phyloP scores from a whole-genome alignment of 768 basidiomycete genomes.

The Clavulina sp. region DNA sequence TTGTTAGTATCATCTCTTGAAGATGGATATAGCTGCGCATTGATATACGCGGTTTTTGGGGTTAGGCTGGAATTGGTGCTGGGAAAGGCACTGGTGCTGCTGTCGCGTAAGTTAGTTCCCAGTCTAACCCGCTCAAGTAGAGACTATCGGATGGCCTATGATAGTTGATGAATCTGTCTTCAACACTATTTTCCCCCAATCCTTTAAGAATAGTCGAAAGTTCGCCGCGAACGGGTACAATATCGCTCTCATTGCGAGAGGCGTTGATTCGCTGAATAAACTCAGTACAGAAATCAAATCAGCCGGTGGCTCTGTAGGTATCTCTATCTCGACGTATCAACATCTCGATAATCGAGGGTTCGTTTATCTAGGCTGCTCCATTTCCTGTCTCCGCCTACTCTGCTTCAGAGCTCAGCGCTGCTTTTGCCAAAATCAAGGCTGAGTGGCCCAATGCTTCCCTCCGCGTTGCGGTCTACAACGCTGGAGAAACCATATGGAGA shows the following conservation, averaged over 20 bases:
- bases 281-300: constrained; percentile 37
- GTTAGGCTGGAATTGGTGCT: constrained; percentile 24
- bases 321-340: background rate
- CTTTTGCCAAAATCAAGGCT: constrained; percentile 32
- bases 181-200: constrained; percentile 11
- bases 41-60: no score
- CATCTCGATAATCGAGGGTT: no score
- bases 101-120: constrained; percentile 21
- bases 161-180: no score
- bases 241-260: constrained; percentile 47
- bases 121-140: no score
- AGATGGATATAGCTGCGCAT: no score
- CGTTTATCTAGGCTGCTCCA: constrained; percentile 28
- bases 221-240: constrained; percentile 36
- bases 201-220: constrained; percentile 17
- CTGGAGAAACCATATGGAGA: constrained; percentile 40
- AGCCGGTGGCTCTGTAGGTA: constrained; percentile 38
- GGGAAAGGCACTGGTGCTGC: constrained; percentile 24
- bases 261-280: constrained; percentile 31
- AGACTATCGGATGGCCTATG: no score
- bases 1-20: no score
- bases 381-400: constrained; percentile 34
- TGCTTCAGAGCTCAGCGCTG: constrained; percentile 24
- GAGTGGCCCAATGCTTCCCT: constrained; percentile 32
- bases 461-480: constrained; percentile 49